Evolutionary conservation across 257 asterid genomes (phyloP), one percentile per base, ranked within the genome.

Genomic region (Eucommia ulmoides): DNA sequence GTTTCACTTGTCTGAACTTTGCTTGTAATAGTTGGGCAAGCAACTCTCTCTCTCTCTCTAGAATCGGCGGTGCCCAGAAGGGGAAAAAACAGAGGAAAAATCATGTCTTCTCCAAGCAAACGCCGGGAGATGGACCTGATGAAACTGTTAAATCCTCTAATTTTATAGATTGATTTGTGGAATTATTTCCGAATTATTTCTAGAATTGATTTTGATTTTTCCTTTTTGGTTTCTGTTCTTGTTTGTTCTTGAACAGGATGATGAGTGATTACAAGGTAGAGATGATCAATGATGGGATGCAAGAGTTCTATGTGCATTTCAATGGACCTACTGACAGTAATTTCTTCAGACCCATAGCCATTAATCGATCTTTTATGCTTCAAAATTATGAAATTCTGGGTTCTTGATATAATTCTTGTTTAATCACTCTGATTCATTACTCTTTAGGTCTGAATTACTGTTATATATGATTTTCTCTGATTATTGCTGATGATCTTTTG

Each of bases 211-310:
- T 33, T 53, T 50, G 29, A 17, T 47, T 33, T 60, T 46, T 18
- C 21, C 50, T 48, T 19, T 53, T 53, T 50, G 23, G 19, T 5
- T 18, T 51, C 56, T 52, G n/a, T 22, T 19, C 56, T 14, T 8
- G 51, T 52, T 8, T 23, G 10, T 49, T 33, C 29, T 79, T 67
- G 24, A 54, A 55, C 62, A 89, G 98, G 92, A 82, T 89, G 98
- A 85, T 86, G 96, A 80, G 93, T 61, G 98, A 89, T 68, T 89
- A 80, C 80, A 78, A 83, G 78, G 98, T 89, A 65, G 98, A 89
- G 79, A 76, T 77, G 88, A 75, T 85, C 55, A 82, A 85, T 51
- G 98, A 89, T 71, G 93, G 82, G 53, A 80, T 85, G 79, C 93
- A 82, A 49, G 82, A 77, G 67, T 89, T 89, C 66, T 83, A 69